phyloP scores from a whole-genome alignment of 345 rosid genomes.

The Barbarea vulgaris region DNA sequence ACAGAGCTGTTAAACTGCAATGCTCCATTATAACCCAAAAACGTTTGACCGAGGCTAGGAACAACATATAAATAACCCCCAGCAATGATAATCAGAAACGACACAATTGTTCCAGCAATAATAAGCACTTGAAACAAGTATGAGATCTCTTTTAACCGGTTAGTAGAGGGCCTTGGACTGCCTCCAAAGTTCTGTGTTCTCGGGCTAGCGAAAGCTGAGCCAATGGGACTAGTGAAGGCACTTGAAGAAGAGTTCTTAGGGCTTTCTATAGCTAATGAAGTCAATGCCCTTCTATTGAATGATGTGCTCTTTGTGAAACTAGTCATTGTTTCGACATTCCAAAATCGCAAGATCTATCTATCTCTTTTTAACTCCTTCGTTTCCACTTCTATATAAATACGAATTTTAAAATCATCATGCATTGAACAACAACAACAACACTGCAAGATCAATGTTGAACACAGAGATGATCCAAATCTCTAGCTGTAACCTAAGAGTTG shows the following conservation, averaged over 20 bases:
- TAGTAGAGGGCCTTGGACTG: slow-evolving; percentile 40
- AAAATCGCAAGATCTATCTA: slow-evolving; percentile 5
- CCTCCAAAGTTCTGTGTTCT: slow-evolving; percentile 41
- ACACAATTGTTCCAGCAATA: slow-evolving; percentile 55
- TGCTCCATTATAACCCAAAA: slow-evolving; percentile 48
- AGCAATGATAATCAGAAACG: slow-evolving; percentile 52
- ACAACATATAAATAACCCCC: slow-evolving; percentile 67
- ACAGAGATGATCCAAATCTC: slow-evolving; percentile 32
- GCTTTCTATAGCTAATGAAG: slow-evolving; percentile 39
- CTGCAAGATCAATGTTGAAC: slow-evolving; percentile 20
- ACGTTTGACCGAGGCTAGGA: slow-evolving; percentile 60
- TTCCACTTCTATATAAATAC: slow-evolving; percentile 4
- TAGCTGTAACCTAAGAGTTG: slow-evolving; percentile 22
- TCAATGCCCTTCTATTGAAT: slow-evolving; percentile 52
- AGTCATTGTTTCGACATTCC: slow-evolving; percentile 44
- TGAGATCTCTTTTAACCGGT: slow-evolving; percentile 45
- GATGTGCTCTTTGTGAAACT: slow-evolving; percentile 53
- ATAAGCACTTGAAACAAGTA: slow-evolving; percentile 55
- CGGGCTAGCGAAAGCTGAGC: slow-evolving; percentile 44
- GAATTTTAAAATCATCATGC: slow-evolving; percentile 25
- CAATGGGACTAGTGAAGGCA: slow-evolving; percentile 49
- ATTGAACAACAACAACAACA: slow-evolving; percentile 1
- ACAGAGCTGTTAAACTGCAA: slow-evolving; percentile 42
- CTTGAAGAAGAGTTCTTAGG: slow-evolving; percentile 39
- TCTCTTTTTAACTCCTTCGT: slow-evolving; percentile 4